These are phyloP conservation scores for Vigna hirtella DNA, from an alignment of 306 rosid genomes.

Conservation along the genomic window DNA sequence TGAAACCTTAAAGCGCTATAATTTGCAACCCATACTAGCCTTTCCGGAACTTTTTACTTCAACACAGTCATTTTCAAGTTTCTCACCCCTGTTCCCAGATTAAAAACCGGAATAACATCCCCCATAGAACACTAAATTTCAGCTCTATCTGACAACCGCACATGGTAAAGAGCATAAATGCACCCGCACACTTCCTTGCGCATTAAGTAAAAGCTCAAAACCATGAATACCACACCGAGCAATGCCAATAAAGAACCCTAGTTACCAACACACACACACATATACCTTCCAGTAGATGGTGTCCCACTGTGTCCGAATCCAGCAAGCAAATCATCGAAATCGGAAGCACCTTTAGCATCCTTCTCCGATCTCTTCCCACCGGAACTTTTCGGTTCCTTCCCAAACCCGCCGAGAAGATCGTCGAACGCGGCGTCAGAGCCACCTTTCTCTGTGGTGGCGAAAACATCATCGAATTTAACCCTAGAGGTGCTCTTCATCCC, in stretches of 20 bases:
- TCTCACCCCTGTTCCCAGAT: background rate
- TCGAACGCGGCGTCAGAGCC: constrained; percentile 58
- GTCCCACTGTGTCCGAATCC: constrained; percentile 72
- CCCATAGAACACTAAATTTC: constrained; percentile 1
- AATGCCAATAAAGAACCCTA: constrained; percentile 42
- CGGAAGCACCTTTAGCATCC: constrained; percentile 56
- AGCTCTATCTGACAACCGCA: background rate
- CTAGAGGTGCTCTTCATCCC: constrained; percentile 76
- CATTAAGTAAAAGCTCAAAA: constrained; percentile 22
- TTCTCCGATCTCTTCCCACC: constrained; percentile 56
- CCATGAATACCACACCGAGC: constrained; percentile 29
- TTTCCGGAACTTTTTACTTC: background rate
- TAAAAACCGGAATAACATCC: background rate
- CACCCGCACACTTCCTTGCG: constrained; percentile 13
- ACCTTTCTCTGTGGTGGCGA: constrained; percentile 51
- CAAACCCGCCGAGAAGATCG: constrained; percentile 86
- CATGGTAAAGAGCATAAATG: constrained; percentile 25
- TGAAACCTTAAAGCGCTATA: background rate
- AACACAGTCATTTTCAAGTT: background rate
- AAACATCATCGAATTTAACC: constrained; percentile 66
- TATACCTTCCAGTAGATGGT: constrained; percentile 70
- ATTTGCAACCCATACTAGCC: background rate
- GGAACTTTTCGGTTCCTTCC: constrained; percentile 66
- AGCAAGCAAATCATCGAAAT: constrained; percentile 81
- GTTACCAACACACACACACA: constrained; percentile 3